Conservation (phyloP, 768 basidiomycete genomes). For the Podaxis rugospora region DNA sequence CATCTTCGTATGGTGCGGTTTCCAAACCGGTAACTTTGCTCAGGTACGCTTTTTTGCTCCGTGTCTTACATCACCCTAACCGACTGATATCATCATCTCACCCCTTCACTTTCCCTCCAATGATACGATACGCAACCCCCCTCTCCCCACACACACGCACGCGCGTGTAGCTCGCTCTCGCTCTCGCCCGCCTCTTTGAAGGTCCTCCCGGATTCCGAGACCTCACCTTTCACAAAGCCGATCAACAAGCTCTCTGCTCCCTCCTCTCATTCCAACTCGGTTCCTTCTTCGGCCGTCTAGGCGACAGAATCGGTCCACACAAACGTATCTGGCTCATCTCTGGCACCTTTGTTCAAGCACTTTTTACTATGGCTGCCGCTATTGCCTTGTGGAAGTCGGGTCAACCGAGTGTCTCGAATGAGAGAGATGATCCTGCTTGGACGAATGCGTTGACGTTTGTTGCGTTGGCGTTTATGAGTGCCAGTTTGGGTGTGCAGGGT, state of each 20-base stretch:
- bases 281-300: constrained; percentile 75
- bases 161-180: constrained; percentile 59
- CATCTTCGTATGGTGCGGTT: constrained; percentile 81
- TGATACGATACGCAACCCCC: too few species aligned
- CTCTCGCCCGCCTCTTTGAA: constrained; percentile 77
- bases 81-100: neutral
- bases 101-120: too few species aligned
- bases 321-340: constrained; percentile 71
- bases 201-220: constrained; percentile 42
- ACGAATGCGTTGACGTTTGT: constrained; percentile 60
- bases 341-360: constrained; percentile 69
- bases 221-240: constrained; percentile 67
- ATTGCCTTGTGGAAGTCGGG: constrained; percentile 69
- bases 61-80: neutral
- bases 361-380: constrained; percentile 73
- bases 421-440: constrained; percentile 68
- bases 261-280: constrained; percentile 73
- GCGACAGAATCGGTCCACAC: constrained; percentile 73
- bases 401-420: constrained; percentile 46
- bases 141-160: too few species aligned
- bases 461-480: constrained; percentile 75
- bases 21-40: constrained; percentile 76
- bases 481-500: constrained; percentile 80
- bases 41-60: constrained; percentile 37
- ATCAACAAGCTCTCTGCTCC: constrained; percentile 82